phyloP scores from a whole-genome alignment of 306 rosid genomes.

The Elaeagnus macrophylla region DNA sequence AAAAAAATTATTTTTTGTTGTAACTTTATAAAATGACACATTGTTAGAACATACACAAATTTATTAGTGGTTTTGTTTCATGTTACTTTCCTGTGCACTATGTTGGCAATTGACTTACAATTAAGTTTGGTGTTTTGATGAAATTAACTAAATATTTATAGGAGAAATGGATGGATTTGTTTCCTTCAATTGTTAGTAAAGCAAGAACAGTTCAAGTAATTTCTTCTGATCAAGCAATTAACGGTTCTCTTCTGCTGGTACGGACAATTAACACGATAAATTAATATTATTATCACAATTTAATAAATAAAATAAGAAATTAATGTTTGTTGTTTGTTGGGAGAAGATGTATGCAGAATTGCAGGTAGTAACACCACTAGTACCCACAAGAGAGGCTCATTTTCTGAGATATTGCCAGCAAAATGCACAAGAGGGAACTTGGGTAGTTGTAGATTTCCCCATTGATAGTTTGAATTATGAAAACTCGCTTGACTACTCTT shows the following conservation, averaged over 20 bases:
- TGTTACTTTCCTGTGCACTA: too few species aligned
- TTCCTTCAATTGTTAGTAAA: constrained; percentile 77
- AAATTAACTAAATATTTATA: constrained; percentile 5
- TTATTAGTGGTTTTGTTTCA: too few species aligned
- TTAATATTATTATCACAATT: too few species aligned
- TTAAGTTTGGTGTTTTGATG: too few species aligned
- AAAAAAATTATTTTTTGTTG: too few species aligned
- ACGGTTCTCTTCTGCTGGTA: constrained; percentile 84
- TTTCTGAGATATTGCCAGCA: constrained; percentile 89
- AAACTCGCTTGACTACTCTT: constrained; percentile 37
- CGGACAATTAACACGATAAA: constrained; percentile 1
- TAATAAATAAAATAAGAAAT: too few species aligned
- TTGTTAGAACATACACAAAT: too few species aligned
- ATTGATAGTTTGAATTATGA: constrained; percentile 57
- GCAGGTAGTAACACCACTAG: constrained; percentile 69
- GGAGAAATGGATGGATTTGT: constrained; percentile 90
- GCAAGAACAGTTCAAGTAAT: constrained; percentile 78
- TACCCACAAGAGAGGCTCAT: constrained; percentile 75
- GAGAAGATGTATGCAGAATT: constrained; percentile 77
- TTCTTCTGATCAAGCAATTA: constrained; percentile 61
- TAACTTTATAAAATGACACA: too few species aligned
- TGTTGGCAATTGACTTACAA: too few species aligned
- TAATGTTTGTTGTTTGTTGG: background rate
- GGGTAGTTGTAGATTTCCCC: constrained; percentile 92
- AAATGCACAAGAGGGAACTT: constrained; percentile 73